Conservation (phyloP, 139 green algal genomes). For the Pleodorina starrii region DNA sequence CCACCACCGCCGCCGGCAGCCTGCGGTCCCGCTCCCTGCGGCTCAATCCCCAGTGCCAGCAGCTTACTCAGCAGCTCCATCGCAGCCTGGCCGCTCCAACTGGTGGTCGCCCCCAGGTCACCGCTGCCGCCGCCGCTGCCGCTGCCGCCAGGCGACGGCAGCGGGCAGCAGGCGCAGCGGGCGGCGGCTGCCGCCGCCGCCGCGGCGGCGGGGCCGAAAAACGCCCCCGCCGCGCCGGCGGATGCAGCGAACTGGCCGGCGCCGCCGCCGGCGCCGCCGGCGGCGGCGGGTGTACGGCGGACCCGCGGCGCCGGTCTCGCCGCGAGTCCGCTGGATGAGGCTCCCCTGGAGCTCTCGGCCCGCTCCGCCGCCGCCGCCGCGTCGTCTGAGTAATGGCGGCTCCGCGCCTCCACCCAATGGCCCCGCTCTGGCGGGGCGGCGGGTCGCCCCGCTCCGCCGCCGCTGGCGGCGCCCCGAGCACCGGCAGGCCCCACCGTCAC, state of each 20-base stretch:
- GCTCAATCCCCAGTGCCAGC: conserved; percentile 21
- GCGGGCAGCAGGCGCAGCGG: conserved; percentile 19
- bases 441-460: too few species aligned
- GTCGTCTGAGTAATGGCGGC: background rate
- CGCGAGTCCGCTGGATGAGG: conserved; percentile 26
- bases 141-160: background rate
- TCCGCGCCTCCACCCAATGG: background rate
- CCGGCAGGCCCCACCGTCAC: too few species aligned
- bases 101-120: background rate
- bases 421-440: too few species aligned
- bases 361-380: conserved; percentile 37
- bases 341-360: background rate
- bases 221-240: background rate
- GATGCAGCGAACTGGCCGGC: background rate
- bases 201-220: background rate
- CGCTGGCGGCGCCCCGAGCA: too few species aligned
- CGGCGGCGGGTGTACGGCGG: too few species aligned
- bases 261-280: background rate
- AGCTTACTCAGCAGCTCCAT: conserved; percentile 37
- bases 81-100: conserved; percentile 25
- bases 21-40: background rate
- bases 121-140: background rate
- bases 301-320: background rate
- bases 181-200: background rate
- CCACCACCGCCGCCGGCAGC: background rate